Evolutionary conservation across 768 basidiomycete species (phyloP).

Genomic region (Exsudoporus frostii): DNA sequence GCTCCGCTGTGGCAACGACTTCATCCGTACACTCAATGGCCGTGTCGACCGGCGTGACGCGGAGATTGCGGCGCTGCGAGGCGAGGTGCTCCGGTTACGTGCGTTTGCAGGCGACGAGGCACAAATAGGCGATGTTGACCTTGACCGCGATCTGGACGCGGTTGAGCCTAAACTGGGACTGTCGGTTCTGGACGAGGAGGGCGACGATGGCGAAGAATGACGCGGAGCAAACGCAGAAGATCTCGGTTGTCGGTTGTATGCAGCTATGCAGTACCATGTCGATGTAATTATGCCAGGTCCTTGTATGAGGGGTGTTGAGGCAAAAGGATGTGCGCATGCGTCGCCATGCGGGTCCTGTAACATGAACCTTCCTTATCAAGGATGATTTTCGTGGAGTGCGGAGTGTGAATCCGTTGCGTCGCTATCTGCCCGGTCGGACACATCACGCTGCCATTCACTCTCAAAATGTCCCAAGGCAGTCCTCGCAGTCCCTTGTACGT

Average conservation of each 20-base stretch:
- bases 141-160: slow-evolving; percentile 31
- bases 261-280: slow-evolving; percentile 6
- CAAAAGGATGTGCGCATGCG: not conserved
- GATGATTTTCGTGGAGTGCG: slow-evolving; percentile 27
- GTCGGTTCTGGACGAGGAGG: slow-evolving; percentile 30
- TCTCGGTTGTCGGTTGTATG: slow-evolving; percentile 1
- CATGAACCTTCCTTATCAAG: slow-evolving; percentile 12
- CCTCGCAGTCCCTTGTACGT: slow-evolving; percentile 44
- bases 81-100: slow-evolving; percentile 63
- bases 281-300: slow-evolving; percentile 7
- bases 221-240: not conserved
- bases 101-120: slow-evolving; percentile 27
- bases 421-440: not conserved
- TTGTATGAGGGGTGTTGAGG: not conserved
- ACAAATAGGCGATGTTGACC: slow-evolving; percentile 23
- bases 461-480: slow-evolving; percentile 15
- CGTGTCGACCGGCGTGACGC: slow-evolving; percentile 77
- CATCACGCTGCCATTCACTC: not conserved
- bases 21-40: slow-evolving; percentile 70
- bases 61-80: slow-evolving; percentile 66
- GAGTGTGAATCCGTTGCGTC: slow-evolving; percentile 14
- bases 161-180: slow-evolving; percentile 23
- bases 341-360: too few species aligned
- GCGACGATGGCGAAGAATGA: slow-evolving; percentile 32
- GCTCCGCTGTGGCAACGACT: slow-evolving; percentile 88